phyloP scores from a whole-genome alignment of 306 rosid species.

The Cercis canadensis region DNA sequence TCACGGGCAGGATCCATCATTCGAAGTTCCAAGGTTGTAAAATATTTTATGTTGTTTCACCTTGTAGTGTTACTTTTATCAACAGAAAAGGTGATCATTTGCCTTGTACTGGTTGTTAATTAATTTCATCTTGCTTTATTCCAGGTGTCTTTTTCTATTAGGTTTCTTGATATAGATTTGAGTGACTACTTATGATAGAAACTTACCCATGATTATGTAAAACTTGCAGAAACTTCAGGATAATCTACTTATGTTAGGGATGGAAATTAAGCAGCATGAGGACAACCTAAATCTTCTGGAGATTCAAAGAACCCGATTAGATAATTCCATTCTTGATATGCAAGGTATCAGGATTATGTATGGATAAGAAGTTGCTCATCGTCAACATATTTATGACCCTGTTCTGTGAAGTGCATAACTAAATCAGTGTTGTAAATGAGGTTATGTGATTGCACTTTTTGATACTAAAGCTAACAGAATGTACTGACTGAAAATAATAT shows the following conservation, averaged over 20 bases:
- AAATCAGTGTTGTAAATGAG: slow-evolving; percentile 7
- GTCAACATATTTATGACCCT: slow-evolving; percentile 18
- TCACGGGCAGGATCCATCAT: slow-evolving; percentile 60
- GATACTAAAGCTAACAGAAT: slow-evolving; percentile 5
- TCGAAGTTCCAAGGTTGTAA: slow-evolving; percentile 61
- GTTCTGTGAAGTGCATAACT: slow-evolving; percentile 26
- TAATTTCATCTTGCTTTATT: neutral
- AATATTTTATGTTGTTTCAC: no score
- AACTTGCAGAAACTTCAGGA: slow-evolving; percentile 78
- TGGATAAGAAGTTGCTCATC: slow-evolving; percentile 24
- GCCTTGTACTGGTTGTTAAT: neutral
- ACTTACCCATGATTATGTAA: slow-evolving; percentile 38
- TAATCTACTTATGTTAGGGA: slow-evolving; percentile 68
- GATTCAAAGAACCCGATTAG: slow-evolving; percentile 62
- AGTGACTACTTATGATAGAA: slow-evolving; percentile 13
- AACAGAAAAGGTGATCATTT: slow-evolving; percentile 12
- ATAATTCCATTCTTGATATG: slow-evolving; percentile 70
- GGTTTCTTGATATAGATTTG: slow-evolving; percentile 24
- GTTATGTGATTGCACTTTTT: neutral
- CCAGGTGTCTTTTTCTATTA: slow-evolving; percentile 2
- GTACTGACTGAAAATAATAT: slow-evolving; percentile 22
- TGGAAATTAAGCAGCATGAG: slow-evolving; percentile 80
- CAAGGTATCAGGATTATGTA: slow-evolving; percentile 59
- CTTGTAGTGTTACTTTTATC: slow-evolving; percentile 10
- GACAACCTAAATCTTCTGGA: slow-evolving; percentile 60